Evolutionary conservation across 2,329 filamentous ascomycete species (phyloP).

Genomic region (Alternaria rosae): DNA sequence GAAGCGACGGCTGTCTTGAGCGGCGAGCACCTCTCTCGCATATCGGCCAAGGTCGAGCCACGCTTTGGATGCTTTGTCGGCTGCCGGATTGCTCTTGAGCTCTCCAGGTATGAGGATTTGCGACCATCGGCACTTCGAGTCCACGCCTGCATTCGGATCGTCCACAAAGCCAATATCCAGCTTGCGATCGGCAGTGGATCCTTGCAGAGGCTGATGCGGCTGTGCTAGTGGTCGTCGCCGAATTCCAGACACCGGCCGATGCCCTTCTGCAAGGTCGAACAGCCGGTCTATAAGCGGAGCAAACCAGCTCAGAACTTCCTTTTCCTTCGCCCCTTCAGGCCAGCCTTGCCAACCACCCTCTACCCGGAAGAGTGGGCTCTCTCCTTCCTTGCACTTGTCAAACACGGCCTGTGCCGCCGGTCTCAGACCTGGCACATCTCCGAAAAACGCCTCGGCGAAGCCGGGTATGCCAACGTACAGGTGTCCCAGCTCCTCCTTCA

Average conservation of each 20-base stretch:
- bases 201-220: constrained; percentile 29
- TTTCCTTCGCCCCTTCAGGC: constrained; percentile 29
- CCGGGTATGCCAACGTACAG: constrained; percentile 29
- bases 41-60: constrained; percentile 54
- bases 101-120: constrained; percentile 55
- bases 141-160: constrained; percentile 21
- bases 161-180: constrained; percentile 36
- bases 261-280: constrained; percentile 22
- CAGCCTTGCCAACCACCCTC: constrained; percentile 30
- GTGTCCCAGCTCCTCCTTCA: constrained; percentile 31
- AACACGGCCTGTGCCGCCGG: constrained; percentile 24
- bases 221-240: constrained; percentile 24
- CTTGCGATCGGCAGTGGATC: constrained; percentile 32
- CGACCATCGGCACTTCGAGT: constrained; percentile 15
- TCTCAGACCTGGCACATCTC: constrained; percentile 19
- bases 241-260: constrained; percentile 14
- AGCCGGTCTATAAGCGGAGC: constrained; percentile 25
- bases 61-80: constrained; percentile 47
- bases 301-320: constrained; percentile 31
- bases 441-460: constrained; percentile 33
- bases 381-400: constrained; percentile 27
- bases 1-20: constrained; percentile 44
- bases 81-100: constrained; percentile 55
- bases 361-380: constrained; percentile 27
- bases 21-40: constrained; percentile 54